Base-by-base conservation (phyloP, 1,284 basidiomycete species). In the Ustilago trichophora region DNA sequence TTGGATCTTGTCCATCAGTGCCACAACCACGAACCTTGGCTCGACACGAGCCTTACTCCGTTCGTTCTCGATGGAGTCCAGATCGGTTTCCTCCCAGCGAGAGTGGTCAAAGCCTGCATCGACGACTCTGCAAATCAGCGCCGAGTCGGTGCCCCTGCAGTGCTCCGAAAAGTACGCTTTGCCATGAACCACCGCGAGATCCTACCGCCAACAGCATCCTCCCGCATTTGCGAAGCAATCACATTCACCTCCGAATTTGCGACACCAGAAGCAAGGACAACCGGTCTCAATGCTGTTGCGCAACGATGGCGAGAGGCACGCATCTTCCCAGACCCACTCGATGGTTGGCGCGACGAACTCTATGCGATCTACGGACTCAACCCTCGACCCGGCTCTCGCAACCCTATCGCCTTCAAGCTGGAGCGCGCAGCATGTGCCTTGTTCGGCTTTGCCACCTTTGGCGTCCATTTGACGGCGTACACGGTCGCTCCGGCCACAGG, bases 371-470 rank as follows among this genome's bases (percentile, higher is more conserved):
- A 78, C 45, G 75, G 68, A 2, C 43, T 50, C 27, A 62, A 62
- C 25, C 46, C 59, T 19, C 41, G 16, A 22, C 56, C 60, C 5
- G 54, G 50, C 4, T 26, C 55, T 1, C 65, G 54, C 19, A 54
- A 58, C 35, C 16, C 36, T 12, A 88, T 87, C 53, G 90, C 87
- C 5, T 96, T 97, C 80, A 87, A 88, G 76, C 87, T 98, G 84
- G 95, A 98, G 82, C 87, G 95, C 46, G 86, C 91, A 1, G 92
- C 92, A 1, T 91, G 90, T 74, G 87, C 90, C 1, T 83, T 98
- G 32, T 97, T 97, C 75, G 93, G 95, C 2, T 83, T 95, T 9
- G 87, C 92, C 0, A 97, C 94, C 0, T 95, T 91, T 75, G 86
- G 93, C 0, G 89, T 92, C 6, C 92, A 95, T 80, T 86, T 91